A percentile compares a stretch with the other conserved stretches of the same genome.
These are phyloP conservation scores for Sugiyamaella marilandica DNA, from an alignment of 805 yeast species.

Conservation along the genomic window DNA sequence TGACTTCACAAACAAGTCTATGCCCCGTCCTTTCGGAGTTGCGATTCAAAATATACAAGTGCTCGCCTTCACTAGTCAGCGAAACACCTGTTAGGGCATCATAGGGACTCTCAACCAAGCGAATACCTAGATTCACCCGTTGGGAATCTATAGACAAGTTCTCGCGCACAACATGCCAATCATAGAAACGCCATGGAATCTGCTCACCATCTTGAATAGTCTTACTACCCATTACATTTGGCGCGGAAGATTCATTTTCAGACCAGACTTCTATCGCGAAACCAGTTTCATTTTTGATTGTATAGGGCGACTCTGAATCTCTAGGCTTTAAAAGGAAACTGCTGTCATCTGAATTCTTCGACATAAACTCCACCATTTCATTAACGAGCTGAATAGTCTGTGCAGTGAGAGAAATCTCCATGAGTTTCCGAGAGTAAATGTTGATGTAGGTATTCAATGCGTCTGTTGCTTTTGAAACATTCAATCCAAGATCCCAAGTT, in stretches of 20 bases:
- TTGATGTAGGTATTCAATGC: slow-evolving; percentile 54
- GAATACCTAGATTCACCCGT: slow-evolving; percentile 56
- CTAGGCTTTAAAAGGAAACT: slow-evolving; percentile 44
- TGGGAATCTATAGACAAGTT: slow-evolving; percentile 61
- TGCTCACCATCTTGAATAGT: slow-evolving; percentile 43
- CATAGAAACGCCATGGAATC: slow-evolving; percentile 88
- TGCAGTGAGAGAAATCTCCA: slow-evolving; percentile 78
- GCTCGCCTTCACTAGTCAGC: slow-evolving; percentile 79
- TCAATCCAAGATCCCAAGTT: slow-evolving; percentile 75
- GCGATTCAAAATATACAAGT: slow-evolving; percentile 63
- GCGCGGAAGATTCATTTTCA: slow-evolving; percentile 39
- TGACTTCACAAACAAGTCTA: slow-evolving; percentile 67
- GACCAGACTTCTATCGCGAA: slow-evolving; percentile 76
- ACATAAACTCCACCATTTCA: slow-evolving; percentile 51
- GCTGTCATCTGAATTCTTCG: slow-evolving; percentile 23
- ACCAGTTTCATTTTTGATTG: slow-evolving; percentile 81
- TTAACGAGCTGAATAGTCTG: slow-evolving; percentile 73
- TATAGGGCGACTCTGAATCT: slow-evolving; percentile 78
- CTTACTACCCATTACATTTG: background rate
- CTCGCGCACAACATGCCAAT: slow-evolving; percentile 85
- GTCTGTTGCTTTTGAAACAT: slow-evolving; percentile 47
- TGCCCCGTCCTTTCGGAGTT: slow-evolving; percentile 59
- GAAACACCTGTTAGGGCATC: slow-evolving; percentile 52
- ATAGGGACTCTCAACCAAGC: slow-evolving; percentile 51
- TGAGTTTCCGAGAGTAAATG: slow-evolving; percentile 65